Percentiles rank a stretch among this genome's conserved stretches.
Evolutionary conservation across 2,329 filamentous ascomycete genomes (phyloP).

Genomic region (Paecilomyces dactylethromorphus): DNA sequence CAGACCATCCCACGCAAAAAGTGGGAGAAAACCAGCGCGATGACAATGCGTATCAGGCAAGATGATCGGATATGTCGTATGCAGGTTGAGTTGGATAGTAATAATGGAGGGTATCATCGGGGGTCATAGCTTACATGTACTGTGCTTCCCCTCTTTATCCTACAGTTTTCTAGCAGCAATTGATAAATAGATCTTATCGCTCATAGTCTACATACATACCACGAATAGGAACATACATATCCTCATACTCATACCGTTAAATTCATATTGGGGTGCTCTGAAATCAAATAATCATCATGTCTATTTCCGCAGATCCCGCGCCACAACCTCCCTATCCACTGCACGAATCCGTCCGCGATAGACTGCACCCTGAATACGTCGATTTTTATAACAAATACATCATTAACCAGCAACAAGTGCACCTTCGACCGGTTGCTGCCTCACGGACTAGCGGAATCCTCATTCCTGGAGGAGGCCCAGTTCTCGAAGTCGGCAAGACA

Average conservation of each 20-base stretch:
- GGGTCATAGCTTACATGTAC: not conserved
- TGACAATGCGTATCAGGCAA: not conserved
- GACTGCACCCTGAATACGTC: conserved; percentile 46
- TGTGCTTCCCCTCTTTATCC: not conserved
- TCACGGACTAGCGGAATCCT: conserved; percentile 47
- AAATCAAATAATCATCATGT: not conserved
- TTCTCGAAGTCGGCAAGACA: conserved; percentile 42
- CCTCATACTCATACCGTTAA: not conserved
- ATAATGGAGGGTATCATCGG: not conserved
- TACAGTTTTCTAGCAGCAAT: not conserved
- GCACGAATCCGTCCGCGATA: conserved; percentile 40
- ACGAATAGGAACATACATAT: not conserved
- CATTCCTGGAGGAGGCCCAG: conserved; percentile 47
- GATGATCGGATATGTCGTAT: not conserved
- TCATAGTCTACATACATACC: not conserved
- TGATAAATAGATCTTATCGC: not conserved
- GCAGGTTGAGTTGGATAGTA: not conserved
- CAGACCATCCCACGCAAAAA: not conserved
- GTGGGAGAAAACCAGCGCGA: not conserved
- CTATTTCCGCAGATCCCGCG: conserved; percentile 4
- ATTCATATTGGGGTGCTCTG: not conserved
- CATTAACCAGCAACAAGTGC: conserved; percentile 47
- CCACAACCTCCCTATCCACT: conserved; percentile 41
- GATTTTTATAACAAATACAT: conserved; percentile 49
- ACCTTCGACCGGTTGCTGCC: conserved; percentile 47